These are phyloP conservation scores for Kwoniella dejecticola DNA, from an alignment of 768 basidiomycete species.

Conservation along the genomic window DNA sequence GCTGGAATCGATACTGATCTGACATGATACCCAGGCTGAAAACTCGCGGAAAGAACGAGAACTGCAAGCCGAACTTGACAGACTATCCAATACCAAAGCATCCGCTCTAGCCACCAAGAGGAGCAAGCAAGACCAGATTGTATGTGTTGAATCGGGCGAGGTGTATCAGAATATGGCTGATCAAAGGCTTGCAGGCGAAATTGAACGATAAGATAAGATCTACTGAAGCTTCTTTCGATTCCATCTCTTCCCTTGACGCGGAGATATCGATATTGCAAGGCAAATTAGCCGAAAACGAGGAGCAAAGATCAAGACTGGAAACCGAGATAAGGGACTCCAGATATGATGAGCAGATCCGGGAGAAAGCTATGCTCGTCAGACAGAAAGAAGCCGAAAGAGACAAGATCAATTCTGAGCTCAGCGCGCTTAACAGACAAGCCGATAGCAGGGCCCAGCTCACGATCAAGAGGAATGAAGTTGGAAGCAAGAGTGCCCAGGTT, in stretches of 20 bases:
- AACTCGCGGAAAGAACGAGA: slow-evolving; percentile 57
- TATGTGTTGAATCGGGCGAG: slow-evolving; percentile 25
- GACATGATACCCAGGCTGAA: slow-evolving; percentile 36
- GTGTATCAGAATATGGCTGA: background rate
- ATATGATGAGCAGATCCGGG: slow-evolving; percentile 49
- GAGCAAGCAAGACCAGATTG: slow-evolving; percentile 55
- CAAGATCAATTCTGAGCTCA: slow-evolving; percentile 68
- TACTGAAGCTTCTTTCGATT: slow-evolving; percentile 52
- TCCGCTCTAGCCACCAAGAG: slow-evolving; percentile 55
- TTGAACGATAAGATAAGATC: slow-evolving; percentile 49
- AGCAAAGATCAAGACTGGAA: slow-evolving; percentile 32
- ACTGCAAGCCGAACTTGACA: slow-evolving; percentile 63
- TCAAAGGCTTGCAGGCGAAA: slow-evolving; percentile 26
- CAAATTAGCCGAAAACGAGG: slow-evolving; percentile 36
- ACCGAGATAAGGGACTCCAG: slow-evolving; percentile 46
- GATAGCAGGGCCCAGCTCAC: slow-evolving; percentile 77
- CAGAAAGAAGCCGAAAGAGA: slow-evolving; percentile 71
- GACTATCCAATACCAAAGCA: slow-evolving; percentile 61
- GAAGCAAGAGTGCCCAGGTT: slow-evolving; percentile 67
- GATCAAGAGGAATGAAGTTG: slow-evolving; percentile 70
- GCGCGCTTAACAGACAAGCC: slow-evolving; percentile 72
- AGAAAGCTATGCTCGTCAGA: slow-evolving; percentile 57
- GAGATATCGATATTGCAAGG: slow-evolving; percentile 62
- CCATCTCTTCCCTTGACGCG: slow-evolving; percentile 50
- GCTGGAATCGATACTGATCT: background rate